Conservation (phyloP, 1,284 basidiomycete genomes). For the Ceratobasidium sp. region DNA sequence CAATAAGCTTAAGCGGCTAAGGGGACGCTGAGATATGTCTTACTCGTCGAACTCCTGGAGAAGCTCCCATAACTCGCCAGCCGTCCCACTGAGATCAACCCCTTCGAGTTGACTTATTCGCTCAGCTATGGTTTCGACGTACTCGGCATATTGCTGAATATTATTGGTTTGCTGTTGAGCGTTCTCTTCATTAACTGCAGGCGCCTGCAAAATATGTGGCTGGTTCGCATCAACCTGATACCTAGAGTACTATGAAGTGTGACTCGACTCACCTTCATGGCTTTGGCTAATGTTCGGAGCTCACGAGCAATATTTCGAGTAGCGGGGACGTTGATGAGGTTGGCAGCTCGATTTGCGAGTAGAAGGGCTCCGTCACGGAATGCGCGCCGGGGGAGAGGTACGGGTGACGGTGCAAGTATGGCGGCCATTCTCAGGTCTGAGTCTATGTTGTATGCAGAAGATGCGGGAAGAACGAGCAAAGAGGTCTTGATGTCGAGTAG, state of each 20-base stretch:
- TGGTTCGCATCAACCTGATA: slow-evolving; percentile 1
- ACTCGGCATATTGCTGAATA: neutral
- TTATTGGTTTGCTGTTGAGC: neutral
- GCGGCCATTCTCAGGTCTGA: neutral
- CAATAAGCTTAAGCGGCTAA: neutral
- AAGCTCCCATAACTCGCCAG: neutral
- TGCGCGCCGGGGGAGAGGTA: neutral
- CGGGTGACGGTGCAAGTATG: neutral
- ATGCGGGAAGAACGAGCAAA: neutral
- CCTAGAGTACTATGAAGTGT: neutral
- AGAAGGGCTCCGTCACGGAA: neutral
- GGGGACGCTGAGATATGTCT: neutral
- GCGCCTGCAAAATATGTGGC: slow-evolving; percentile 1
- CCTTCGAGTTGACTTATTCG: neutral
- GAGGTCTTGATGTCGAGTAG: neutral
- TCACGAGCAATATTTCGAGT: neutral
- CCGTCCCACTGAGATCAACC: neutral
- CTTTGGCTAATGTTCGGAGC: neutral
- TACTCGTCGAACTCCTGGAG: slow-evolving; percentile 10
- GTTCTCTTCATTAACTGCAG: neutral
- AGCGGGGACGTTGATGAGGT: neutral
- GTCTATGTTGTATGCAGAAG: neutral
- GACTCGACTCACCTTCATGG: neutral
- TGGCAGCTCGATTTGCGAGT: neutral
- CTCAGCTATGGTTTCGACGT: neutral